These are phyloP conservation scores for Skeletonema costatum DNA, from an alignment of 108 stramenopile species.

Conservation along the genomic window DNA sequence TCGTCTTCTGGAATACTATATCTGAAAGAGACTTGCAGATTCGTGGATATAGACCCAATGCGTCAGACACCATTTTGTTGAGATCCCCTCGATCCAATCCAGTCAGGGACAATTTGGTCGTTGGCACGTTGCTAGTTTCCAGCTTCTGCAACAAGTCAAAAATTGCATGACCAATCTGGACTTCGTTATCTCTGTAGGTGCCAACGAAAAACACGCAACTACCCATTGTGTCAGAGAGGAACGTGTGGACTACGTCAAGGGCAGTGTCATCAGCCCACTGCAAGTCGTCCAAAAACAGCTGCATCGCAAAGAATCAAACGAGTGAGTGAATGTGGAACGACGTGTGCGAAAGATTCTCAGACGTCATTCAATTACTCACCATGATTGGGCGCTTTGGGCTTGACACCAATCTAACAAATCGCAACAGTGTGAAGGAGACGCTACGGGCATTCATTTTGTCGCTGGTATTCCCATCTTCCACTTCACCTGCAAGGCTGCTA, in stretches of 20 bases:
- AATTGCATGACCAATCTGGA: conserved; percentile 21
- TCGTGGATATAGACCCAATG: conserved; percentile 23
- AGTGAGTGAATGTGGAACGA: too few relatives aligned
- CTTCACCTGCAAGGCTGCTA: conserved; percentile 5
- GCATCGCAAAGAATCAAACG: not conserved
- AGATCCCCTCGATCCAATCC: conserved; percentile 17
- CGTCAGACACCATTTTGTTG: conserved; percentile 31
- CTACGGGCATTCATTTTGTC: too few relatives aligned
- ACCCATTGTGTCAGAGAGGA: too few relatives aligned
- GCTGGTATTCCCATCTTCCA: not conserved
- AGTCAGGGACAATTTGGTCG: not conserved
- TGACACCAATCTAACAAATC: too few relatives aligned
- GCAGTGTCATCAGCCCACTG: too few relatives aligned
- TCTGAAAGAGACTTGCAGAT: conserved; percentile 13
- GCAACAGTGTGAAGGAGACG: too few relatives aligned
- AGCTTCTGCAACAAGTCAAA: conserved; percentile 15
- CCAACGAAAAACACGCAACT: too few relatives aligned
- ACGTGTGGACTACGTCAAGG: too few relatives aligned
- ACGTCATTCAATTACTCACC: not conserved
- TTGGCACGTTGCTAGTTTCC: conserved; percentile 5
- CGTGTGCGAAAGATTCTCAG: too few relatives aligned
- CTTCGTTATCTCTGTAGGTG: conserved; percentile 30
- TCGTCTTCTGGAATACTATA: conserved; percentile 31
- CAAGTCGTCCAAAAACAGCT: conserved; percentile 22
- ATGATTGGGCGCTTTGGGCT: too few relatives aligned